Evolutionary conservation across 768 basidiomycete species (phyloP).

Genomic region (Suillus luteus): DNA sequence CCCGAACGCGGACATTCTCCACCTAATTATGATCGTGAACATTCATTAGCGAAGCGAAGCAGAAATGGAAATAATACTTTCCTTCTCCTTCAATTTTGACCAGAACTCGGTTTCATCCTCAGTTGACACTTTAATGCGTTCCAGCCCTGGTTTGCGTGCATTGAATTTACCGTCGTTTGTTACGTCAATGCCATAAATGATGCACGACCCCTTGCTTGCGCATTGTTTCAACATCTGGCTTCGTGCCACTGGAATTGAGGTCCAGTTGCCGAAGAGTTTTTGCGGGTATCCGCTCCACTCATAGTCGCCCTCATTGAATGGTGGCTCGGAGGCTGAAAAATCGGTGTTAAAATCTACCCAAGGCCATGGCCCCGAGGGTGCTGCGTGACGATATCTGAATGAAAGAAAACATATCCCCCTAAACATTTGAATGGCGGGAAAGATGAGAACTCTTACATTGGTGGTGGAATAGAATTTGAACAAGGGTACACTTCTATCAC

Average conservation of each 20-base stretch:
- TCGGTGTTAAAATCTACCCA: constrained; percentile 40
- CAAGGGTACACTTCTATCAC: background rate
- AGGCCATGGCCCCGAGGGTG: constrained; percentile 45
- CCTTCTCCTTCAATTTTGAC: constrained; percentile 28
- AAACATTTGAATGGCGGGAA: background rate
- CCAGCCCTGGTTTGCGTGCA: background rate
- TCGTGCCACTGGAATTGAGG: constrained; percentile 39
- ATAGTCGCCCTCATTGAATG: background rate
- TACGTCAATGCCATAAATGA: background rate
- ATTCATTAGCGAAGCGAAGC: background rate
- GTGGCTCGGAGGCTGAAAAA: constrained; percentile 14
- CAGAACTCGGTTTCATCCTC: constrained; percentile 22
- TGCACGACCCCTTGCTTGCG: background rate
- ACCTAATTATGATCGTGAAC: constrained; percentile 21
- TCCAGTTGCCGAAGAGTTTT: constrained; percentile 59
- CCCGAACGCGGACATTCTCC: constrained; percentile 31
- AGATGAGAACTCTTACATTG: constrained; percentile 1
- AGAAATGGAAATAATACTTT: constrained; percentile 12
- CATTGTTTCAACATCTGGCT: constrained; percentile 31
- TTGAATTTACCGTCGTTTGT: constrained; percentile 16
- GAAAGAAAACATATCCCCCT: no score
- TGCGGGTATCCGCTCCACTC: constrained; percentile 48
- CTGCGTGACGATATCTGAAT: constrained; percentile 38
- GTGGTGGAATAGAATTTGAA: background rate
- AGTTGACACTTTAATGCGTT: no score